Evolutionary conservation across 2,329 filamentous ascomycete genomes (phyloP).

Genomic region (Microdochium trichocladiopsis): DNA sequence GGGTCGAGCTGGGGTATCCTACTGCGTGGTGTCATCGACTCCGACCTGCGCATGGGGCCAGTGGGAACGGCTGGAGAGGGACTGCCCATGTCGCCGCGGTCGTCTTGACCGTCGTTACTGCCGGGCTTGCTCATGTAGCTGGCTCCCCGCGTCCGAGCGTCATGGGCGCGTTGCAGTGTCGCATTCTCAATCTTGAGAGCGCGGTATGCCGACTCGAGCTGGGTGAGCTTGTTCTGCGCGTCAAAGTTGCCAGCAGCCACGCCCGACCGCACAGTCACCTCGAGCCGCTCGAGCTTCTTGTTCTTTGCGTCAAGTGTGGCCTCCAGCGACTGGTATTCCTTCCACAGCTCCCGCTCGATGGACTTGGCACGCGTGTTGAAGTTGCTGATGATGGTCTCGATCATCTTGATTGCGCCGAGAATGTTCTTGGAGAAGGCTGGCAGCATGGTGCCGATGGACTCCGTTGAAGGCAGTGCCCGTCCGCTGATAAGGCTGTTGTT

Average conservation of each 20-base stretch:
- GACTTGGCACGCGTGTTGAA: slow-evolving; percentile 75
- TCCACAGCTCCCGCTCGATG: slow-evolving; percentile 85
- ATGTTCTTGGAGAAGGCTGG: slow-evolving; percentile 88
- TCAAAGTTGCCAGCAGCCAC: slow-evolving; percentile 42
- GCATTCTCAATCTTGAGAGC: slow-evolving; percentile 58
- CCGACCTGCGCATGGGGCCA: slow-evolving; percentile 29
- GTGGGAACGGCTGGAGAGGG: slow-evolving; percentile 48
- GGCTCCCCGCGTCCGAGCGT: slow-evolving; percentile 42
- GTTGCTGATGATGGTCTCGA: slow-evolving; percentile 70
- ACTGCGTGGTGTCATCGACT: slow-evolving; percentile 22
- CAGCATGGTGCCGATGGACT: slow-evolving; percentile 78
- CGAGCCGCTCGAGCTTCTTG: slow-evolving; percentile 82
- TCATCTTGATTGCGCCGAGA: slow-evolving; percentile 75
- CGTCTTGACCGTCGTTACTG: slow-evolving; percentile 24
- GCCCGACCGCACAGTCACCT: slow-evolving; percentile 66
- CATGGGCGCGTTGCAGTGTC: slow-evolving; percentile 60
- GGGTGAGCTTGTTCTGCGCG: slow-evolving; percentile 36
- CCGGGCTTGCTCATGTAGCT: slow-evolving; percentile 31
- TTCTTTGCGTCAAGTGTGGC: slow-evolving; percentile 70
- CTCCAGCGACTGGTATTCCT: slow-evolving; percentile 84
- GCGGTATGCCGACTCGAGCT: slow-evolving; percentile 54
- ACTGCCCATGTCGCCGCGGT: slow-evolving; percentile 32
- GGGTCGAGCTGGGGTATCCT: slow-evolving; percentile 27
- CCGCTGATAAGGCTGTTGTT: slow-evolving; percentile 85
- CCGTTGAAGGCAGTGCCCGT: slow-evolving; percentile 72